These are phyloP conservation scores for Gnomoniopsis sp. DNA, from an alignment of 2,329 filamentous ascomycete genomes.

Conservation along the genomic window DNA sequence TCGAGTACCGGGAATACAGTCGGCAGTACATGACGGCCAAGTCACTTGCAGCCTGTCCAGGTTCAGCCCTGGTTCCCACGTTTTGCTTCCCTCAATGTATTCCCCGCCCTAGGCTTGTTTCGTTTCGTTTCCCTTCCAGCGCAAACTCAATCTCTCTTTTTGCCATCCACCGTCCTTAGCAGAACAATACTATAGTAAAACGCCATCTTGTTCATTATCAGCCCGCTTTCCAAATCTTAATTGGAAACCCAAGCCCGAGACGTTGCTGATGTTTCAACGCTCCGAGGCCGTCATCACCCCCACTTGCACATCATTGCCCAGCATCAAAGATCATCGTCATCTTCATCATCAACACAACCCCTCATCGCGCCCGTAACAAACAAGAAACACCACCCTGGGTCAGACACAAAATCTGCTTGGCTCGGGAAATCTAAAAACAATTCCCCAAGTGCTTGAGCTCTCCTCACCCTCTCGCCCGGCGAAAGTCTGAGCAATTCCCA, in stretches of 20 bases:
- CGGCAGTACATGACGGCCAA: not conserved
- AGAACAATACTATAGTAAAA: no score
- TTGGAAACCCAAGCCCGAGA: no score
- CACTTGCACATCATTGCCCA: no score
- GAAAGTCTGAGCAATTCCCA: not conserved
- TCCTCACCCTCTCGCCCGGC: not conserved
- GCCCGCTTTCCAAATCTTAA: no score
- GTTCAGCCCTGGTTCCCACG: not conserved
- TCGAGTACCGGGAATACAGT: not conserved
- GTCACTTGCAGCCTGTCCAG: not conserved
- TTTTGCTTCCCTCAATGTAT: not conserved
- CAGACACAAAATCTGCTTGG: not conserved
- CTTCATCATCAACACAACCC: no score
- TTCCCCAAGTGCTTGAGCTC: not conserved
- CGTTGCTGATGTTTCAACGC: no score
- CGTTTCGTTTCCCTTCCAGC: not conserved
- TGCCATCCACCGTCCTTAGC: no score
- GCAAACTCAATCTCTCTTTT: not conserved
- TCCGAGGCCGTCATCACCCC: no score
- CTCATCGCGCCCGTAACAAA: no score
- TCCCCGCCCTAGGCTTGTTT: not conserved
- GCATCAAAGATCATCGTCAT: no score
- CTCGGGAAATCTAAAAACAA: not conserved
- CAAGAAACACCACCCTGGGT: no score
- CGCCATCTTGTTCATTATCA: no score